Evolutionary conservation across 108 stramenopile genomes (phyloP).

Genomic region (Thalassiosira profunda): DNA sequence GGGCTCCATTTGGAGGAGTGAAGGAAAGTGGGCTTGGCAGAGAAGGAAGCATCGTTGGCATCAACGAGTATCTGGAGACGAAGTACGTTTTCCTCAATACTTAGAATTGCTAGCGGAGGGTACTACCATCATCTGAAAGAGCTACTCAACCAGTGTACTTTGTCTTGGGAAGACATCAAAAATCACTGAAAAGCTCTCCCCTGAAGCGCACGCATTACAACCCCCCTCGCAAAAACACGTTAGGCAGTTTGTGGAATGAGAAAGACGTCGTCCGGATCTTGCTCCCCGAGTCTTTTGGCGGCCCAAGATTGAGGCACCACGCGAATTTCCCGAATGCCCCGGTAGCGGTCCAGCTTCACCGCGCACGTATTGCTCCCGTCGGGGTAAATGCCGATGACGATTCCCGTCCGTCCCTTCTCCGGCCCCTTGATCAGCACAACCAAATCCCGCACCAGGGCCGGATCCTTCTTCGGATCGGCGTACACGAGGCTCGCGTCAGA

Average conservation of each 20-base stretch:
- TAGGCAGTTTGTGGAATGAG: conserved; percentile 68
- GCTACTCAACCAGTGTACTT: not conserved
- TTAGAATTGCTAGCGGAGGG: too few relatives aligned
- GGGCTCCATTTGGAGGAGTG: conserved; percentile 96
- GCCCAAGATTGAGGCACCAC: conserved; percentile 76
- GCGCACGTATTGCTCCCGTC: conserved; percentile 70
- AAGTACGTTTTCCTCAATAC: conserved; percentile 90
- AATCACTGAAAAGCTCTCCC: not conserved
- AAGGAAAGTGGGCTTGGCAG: conserved; percentile 98
- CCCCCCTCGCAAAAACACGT: not conserved
- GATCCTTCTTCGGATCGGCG: conserved; percentile 81
- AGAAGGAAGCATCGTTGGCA: conserved; percentile 91
- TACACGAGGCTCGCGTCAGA: conserved; percentile 67
- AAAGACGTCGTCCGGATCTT: conserved; percentile 92
- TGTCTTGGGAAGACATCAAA: not conserved
- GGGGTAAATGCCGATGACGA: conserved; percentile 84
- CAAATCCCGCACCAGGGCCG: conserved; percentile 83
- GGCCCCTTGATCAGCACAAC: conserved; percentile 76
- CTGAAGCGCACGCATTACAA: not conserved
- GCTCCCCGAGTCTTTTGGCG: conserved; percentile 86
- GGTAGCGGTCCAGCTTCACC: conserved; percentile 80
- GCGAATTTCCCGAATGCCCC: conserved; percentile 83
- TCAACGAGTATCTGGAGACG: conserved; percentile 94
- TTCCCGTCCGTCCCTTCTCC: conserved; percentile 86
- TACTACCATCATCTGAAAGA: too few relatives aligned